Conservation (phyloP, 148 eudicot species). For the Vaccinium macrocarpon region DNA sequence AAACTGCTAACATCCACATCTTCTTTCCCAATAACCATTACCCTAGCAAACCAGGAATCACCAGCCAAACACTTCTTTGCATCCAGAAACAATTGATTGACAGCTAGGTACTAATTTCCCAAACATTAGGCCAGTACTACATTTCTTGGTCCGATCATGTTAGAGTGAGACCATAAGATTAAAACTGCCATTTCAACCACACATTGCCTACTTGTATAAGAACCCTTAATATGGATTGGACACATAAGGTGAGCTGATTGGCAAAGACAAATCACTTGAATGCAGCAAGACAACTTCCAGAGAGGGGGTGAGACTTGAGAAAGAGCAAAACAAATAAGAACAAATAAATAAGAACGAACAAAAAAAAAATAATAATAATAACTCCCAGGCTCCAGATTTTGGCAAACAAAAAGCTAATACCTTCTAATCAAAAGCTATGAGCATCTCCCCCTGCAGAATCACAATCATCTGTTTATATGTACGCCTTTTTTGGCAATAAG, state of each 20-base stretch:
- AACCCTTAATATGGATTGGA: neutral
- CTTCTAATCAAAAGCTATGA: neutral
- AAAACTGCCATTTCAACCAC: neutral
- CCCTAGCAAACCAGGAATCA: neutral
- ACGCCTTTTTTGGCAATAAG: neutral
- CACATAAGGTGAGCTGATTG: neutral
- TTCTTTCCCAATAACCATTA: slow-evolving; percentile 1
- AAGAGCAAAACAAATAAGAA: neutral
- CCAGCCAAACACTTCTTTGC: neutral
- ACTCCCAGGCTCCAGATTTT: neutral
- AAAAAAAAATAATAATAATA: neutral
- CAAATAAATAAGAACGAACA: neutral
- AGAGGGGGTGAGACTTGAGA: slow-evolving; percentile 3
- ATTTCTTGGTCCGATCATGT: neutral
- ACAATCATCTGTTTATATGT: neutral
- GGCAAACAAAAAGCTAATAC: neutral
- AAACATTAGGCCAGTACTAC: neutral
- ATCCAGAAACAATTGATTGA: neutral
- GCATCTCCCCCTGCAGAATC: neutral
- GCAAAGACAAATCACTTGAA: neutral
- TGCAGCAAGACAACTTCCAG: slow-evolving; percentile 1
- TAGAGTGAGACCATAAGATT: neutral
- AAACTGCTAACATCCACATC: too few species aligned
- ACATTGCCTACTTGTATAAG: neutral
- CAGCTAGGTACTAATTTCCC: neutral